Evolutionary conservation across 2,329 filamentous ascomycete species (phyloP).

Genomic region (Purpureocillium lavendulum): DNA sequence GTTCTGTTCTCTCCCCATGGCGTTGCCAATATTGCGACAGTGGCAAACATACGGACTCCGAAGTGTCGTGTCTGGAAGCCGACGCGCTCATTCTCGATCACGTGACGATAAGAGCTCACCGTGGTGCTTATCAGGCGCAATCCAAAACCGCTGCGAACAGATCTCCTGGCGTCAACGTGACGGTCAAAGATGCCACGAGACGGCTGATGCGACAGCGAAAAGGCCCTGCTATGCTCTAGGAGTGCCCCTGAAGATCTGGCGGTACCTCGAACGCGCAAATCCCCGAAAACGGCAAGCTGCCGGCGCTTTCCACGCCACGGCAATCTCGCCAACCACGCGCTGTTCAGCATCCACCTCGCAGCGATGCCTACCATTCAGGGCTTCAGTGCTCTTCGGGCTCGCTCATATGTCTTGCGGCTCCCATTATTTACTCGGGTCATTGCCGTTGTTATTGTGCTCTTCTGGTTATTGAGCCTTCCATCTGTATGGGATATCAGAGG

Average conservation of each 20-base stretch:
- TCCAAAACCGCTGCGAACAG: background rate
- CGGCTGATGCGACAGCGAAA: background rate
- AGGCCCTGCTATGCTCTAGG: background rate
- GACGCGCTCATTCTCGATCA: no score
- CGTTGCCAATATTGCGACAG: no score
- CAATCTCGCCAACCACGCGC: no score
- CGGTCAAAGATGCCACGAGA: background rate
- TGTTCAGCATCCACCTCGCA: no score
- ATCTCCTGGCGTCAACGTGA: background rate
- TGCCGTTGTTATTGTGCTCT: constrained; percentile 50
- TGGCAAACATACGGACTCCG: no score
- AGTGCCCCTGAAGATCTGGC: no score
- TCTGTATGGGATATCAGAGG: constrained; percentile 62
- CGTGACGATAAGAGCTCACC: constrained; percentile 1
- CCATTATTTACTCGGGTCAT: constrained; percentile 77
- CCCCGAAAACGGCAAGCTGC: no score
- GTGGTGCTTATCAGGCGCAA: no score
- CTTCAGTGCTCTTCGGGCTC: constrained; percentile 65
- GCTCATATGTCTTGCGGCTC: constrained; percentile 76
- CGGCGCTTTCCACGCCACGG: no score
- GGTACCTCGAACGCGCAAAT: no score
- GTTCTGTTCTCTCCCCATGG: no score
- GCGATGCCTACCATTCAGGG: constrained; percentile 13
- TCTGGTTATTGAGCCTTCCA: constrained; percentile 61
- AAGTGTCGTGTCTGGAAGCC: no score